Evolutionary conservation across 176 grass and related monocot species (phyloP).

Genomic region (Tillandsia leiboldiana): DNA sequence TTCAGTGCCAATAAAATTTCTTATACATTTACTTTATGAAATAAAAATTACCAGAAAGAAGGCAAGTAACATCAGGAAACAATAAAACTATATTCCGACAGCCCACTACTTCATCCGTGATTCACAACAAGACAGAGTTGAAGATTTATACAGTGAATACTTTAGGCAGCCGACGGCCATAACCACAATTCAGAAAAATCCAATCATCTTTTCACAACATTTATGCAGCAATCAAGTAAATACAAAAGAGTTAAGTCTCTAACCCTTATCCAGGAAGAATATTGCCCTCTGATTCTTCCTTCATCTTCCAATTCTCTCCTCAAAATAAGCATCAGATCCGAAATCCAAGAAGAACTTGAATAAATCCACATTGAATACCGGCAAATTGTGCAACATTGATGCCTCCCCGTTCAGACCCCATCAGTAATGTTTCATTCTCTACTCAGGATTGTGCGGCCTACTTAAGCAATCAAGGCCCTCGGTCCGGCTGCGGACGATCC

Average conservation of each 20-base stretch:
- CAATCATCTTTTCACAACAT: background rate
- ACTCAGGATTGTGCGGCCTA: constrained; percentile 34
- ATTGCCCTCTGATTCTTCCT: background rate
- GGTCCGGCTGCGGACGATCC: constrained; percentile 62
- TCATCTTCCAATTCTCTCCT: background rate
- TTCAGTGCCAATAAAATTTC: background rate
- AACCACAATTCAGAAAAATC: background rate
- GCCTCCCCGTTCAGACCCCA: background rate
- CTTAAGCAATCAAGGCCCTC: constrained; percentile 72
- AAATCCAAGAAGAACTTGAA: background rate
- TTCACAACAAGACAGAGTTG: background rate
- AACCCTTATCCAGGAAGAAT: background rate
- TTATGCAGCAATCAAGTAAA: background rate
- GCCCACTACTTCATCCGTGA: background rate
- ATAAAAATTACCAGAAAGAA: background rate
- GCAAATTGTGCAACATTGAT: background rate
- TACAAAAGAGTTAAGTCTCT: background rate
- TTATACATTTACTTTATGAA: background rate
- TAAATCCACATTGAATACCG: too few species aligned
- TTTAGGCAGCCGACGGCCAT: background rate
- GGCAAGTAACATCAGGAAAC: background rate
- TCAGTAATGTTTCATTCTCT: constrained; percentile 6
- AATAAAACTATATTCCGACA: background rate
- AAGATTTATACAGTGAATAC: background rate
- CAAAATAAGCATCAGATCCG: background rate